Percentiles rank a stretch among this genome's conserved stretches.
Evolutionary conservation across 1,284 basidiomycete genomes (phyloP).

Genomic region (Irpex lacteus): DNA sequence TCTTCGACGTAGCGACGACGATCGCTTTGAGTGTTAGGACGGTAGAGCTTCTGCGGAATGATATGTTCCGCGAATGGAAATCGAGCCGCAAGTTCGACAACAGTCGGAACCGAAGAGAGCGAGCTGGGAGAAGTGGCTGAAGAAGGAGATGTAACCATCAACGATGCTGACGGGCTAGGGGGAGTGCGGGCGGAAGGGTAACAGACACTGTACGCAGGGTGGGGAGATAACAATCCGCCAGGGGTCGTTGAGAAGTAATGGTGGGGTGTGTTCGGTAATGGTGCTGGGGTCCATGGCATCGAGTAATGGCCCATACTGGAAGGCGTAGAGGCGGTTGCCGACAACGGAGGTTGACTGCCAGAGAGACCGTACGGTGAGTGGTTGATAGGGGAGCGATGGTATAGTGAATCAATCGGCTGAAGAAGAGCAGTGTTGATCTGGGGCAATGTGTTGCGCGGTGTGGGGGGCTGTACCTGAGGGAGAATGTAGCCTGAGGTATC

Average conservation of each 20-base stretch:
- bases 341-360: not conserved
- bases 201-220: not conserved
- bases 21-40: conserved; percentile 72
- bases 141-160: not conserved
- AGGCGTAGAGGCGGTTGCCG: conserved; percentile 4
- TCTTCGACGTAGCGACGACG: conserved; percentile 71
- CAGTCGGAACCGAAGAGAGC: conserved; percentile 8
- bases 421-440: conserved; percentile 8
- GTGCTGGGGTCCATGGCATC: conserved; percentile 2
- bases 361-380: conserved; percentile 1
- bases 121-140: not conserved
- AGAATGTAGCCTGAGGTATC: not conserved
- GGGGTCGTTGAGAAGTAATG: not conserved
- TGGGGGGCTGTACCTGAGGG: not conserved
- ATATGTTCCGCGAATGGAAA: conserved; percentile 20
- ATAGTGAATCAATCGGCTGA: not conserved
- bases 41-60: conserved; percentile 66
- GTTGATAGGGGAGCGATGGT: not conserved
- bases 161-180: conserved; percentile 4
- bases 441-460: not conserved
- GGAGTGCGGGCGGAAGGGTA: not conserved
- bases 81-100: conserved; percentile 18
- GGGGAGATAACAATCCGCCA: not conserved
- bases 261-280: not conserved
- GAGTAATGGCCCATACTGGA: conserved; percentile 4